Evolutionary conservation across 73 alveolate species (phyloP).

Genomic region (Paramecium octaurelia): DNA sequence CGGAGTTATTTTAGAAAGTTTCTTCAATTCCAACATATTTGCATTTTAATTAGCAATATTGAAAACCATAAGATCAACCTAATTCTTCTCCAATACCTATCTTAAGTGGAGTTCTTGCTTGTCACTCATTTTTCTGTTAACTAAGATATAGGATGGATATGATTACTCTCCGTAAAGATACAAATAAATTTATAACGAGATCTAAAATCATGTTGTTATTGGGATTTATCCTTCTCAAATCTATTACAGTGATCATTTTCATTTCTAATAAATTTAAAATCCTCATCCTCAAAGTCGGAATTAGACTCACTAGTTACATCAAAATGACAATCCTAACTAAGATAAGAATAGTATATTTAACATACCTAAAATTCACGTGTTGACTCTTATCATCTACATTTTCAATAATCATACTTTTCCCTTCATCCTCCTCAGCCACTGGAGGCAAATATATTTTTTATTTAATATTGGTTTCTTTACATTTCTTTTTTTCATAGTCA

Average conservation of each 20-base stretch:
- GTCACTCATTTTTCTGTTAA: neutral
- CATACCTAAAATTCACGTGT: neutral
- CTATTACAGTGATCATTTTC: neutral
- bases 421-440: neutral
- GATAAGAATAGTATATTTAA: neutral
- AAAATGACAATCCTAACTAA: neutral
- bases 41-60: constrained; percentile 39
- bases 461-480: neutral
- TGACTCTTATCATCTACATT: neutral
- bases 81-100: neutral
- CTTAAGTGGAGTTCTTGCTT: neutral
- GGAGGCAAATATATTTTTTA: neutral
- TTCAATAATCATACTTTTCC: neutral
- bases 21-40: constrained; percentile 25
- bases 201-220: neutral
- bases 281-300: neutral
- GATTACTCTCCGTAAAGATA: constrained; percentile 10
- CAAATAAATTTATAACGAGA: constrained; percentile 26
- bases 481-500: neutral
- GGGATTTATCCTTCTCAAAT: neutral
- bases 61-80: constrained; percentile 36
- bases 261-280: neutral
- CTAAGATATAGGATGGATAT: neutral
- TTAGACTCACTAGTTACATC: neutral
- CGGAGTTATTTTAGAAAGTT: constrained; percentile 15